Evolutionary conservation across 176 grass and related monocot species (phyloP).

Genomic region (Aegilops longissima): DNA sequence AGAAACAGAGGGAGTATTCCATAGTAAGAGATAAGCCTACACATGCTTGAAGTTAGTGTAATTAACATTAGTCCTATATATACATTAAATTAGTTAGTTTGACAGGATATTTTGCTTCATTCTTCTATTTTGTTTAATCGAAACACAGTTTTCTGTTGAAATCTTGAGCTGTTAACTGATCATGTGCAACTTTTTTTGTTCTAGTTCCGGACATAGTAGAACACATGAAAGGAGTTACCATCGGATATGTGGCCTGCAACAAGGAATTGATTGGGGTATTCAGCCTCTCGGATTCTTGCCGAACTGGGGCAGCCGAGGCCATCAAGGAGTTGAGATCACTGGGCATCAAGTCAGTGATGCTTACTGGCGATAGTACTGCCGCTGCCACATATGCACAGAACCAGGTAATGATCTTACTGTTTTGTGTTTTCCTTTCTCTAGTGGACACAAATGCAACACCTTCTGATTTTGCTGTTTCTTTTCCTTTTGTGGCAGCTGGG

Average conservation of each 20-base stretch:
- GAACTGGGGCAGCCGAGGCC: slow-evolving; percentile 76
- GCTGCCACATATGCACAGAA: slow-evolving; percentile 74
- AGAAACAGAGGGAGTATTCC: too few species aligned
- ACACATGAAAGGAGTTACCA: slow-evolving; percentile 60
- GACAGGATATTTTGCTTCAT: neutral
- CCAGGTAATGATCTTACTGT: slow-evolving; percentile 56
- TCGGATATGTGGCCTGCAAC: slow-evolving; percentile 62
- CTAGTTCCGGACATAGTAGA: slow-evolving; percentile 61
- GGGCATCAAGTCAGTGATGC: slow-evolving; percentile 87
- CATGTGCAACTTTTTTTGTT: neutral
- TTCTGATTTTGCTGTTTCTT: neutral
- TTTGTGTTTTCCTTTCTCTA: neutral
- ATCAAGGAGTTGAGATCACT: slow-evolving; percentile 70
- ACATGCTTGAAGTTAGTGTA: neutral
- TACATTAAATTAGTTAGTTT: neutral
- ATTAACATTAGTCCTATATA: neutral
- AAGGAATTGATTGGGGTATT: slow-evolving; percentile 73
- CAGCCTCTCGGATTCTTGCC: slow-evolving; percentile 77
- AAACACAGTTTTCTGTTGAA: slow-evolving; percentile 20
- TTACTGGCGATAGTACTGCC: slow-evolving; percentile 78
- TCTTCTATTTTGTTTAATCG: neutral
- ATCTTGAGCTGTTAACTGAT: neutral
- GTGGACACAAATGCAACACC: neutral
- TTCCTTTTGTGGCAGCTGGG: slow-evolving; percentile 51
- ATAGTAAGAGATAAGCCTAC: neutral